Base-by-base conservation (phyloP, 495 filamentous ascomycete genomes). In the Sordaria brevicollis region DNA sequence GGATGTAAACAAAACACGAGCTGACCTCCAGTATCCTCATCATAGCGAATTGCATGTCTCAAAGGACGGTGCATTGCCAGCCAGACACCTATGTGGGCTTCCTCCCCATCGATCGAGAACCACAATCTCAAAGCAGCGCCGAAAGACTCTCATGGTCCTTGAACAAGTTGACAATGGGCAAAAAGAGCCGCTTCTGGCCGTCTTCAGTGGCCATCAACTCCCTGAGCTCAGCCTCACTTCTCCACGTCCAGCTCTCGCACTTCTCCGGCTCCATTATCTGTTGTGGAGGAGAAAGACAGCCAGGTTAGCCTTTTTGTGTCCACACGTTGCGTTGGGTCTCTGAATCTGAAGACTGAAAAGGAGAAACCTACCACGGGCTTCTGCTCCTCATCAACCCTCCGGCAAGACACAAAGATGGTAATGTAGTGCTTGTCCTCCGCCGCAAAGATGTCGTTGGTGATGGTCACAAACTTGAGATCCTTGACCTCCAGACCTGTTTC, bases 161-260 rank as follows among this genome's bases (percentile, higher is more conserved):
- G 11, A 88, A 69, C 38, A 91, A 71, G 68, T 88, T 84, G 49
- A 81, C 54, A 13, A 91, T 76, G 4, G 88, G 88, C 72, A 85
- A 70, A 74, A 90, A 90, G 39, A 90, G 74, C 25, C 75, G 80
- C 35, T 79, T 71, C 54, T 76, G 72, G 13, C 76, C 78, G 37
- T 71, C 74, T 10, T 77, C 71, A 5, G 70, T 70, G 34, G 66
- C 76, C 17, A 68, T 74, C 39, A 71, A 74, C 35, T 41, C 72
- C 67, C 70, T 82, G 68, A 82, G 74, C 54, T 79, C 78, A 68
- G 82, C 78, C 86, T 87, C 89, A 10, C 74, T 80, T 11, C 79
- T 75, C 89, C 89, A 92, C 15, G 80, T 74, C 90, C 90, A 92
- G 1, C 75, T 79, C 38, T 83, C 83, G 72, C 90, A 92, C 74